A percentile compares a stretch with the other conserved stretches of the same genome.
These are phyloP conservation scores for Boletus reticulatus DNA, from an alignment of 768 basidiomycete species.

Conservation along the genomic window DNA sequence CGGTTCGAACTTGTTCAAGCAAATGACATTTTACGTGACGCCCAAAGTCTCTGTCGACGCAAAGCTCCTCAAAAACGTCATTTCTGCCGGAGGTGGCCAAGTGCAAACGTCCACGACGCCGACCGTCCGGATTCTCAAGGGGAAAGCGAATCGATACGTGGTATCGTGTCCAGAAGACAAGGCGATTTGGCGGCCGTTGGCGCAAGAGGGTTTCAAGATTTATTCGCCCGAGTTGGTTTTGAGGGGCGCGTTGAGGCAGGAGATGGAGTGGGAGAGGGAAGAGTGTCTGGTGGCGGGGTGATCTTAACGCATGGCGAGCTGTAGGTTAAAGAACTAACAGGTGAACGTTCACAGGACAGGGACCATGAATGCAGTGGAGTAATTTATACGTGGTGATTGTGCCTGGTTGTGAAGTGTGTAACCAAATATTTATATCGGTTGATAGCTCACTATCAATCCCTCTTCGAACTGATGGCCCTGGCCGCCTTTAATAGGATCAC, in stretches of 20 bases:
- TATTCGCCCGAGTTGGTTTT: slow-evolving; percentile 71
- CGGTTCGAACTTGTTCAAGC: slow-evolving; percentile 54
- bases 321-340: too few species aligned
- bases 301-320: not conserved
- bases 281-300: slow-evolving; percentile 20
- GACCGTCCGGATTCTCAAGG: slow-evolving; percentile 52
- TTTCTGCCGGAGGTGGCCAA: slow-evolving; percentile 69
- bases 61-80: slow-evolving; percentile 65
- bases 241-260: slow-evolving; percentile 60
- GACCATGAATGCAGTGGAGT: too few species aligned
- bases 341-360: too few species aligned
- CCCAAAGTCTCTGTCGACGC: slow-evolving; percentile 56
- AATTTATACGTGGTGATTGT: too few species aligned
- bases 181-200: slow-evolving; percentile 64
- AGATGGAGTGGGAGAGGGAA: slow-evolving; percentile 59
- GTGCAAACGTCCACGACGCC: slow-evolving; percentile 52
- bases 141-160: slow-evolving; percentile 51
- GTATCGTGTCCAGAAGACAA: slow-evolving; percentile 66
- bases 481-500: too few species aligned
- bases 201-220: slow-evolving; percentile 48
- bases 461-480: too few species aligned
- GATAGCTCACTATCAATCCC: too few species aligned
- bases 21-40: slow-evolving; percentile 74
- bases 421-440: too few species aligned
- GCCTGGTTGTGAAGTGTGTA: too few species aligned